These are phyloP conservation scores for Scleroderma citrinum DNA, from an alignment of 768 basidiomycete genomes.

Conservation along the genomic window DNA sequence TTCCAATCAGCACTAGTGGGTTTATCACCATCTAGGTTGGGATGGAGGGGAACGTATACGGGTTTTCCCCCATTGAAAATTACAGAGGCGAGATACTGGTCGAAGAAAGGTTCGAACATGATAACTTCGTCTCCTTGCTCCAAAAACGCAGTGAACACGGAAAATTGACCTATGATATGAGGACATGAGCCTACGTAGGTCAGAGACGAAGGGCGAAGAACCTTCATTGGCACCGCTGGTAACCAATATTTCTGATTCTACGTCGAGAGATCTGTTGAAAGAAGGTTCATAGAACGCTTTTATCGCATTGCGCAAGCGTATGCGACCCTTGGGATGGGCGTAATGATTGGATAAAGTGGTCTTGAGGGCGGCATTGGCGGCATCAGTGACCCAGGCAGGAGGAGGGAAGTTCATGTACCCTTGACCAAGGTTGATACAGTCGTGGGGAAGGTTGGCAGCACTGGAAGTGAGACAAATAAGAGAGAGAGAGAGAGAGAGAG, in stretches of 20 bases:
- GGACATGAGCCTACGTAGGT: conserved; percentile 1
- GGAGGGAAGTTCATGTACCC: conserved; percentile 93
- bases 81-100: conserved; percentile 90
- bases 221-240: conserved; percentile 98
- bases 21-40: conserved; percentile 50
- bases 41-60: conserved; percentile 92
- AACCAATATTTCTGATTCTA: conserved; percentile 85
- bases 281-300: conserved; percentile 68
- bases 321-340: conserved; percentile 85
- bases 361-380: conserved; percentile 63
- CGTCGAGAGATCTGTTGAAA: conserved; percentile 66
- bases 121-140: conserved; percentile 95
- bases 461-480: conserved; percentile 34
- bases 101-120: conserved; percentile 98
- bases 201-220: conserved; percentile 20
- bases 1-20: conserved; percentile 77
- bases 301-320: conserved; percentile 84
- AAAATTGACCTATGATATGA: conserved; percentile 81
- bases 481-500: conserved; percentile 2
- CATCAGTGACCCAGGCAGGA: conserved; percentile 71
- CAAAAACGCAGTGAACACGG: conserved; percentile 88
- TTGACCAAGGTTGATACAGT: conserved; percentile 95
- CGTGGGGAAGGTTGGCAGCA: conserved; percentile 78
- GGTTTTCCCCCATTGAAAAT: conserved; percentile 92
- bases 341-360: conserved; percentile 73